Percentiles rank a stretch among this genome's conserved stretches.
Conservation (phyloP, 2,329 filamentous ascomycete species). For the Fusarium robinianum region DNA sequence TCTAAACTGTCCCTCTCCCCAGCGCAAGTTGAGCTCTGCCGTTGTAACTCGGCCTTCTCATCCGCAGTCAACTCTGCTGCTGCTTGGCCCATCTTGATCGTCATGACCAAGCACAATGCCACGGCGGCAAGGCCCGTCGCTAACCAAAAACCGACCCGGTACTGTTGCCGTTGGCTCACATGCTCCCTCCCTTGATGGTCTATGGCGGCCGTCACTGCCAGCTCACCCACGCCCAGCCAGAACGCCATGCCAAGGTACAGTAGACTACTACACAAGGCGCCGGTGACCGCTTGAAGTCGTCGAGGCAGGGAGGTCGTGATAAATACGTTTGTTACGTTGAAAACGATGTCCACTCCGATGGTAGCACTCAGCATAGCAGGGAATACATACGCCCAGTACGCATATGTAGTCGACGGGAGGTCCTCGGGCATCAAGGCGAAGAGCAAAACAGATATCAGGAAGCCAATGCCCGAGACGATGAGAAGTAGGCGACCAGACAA, state of each 20-base stretch:
- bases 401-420: conserved; percentile 36
- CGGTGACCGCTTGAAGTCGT: conserved; percentile 70
- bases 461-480: conserved; percentile 63
- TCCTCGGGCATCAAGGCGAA: conserved; percentile 66
- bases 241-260: conserved; percentile 75
- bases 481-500: conserved; percentile 67
- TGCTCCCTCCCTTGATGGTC: conserved; percentile 25
- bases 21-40: neutral
- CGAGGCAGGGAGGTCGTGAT: conserved; percentile 72
- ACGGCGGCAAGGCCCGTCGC: conserved; percentile 59
- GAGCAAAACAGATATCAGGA: conserved; percentile 60
- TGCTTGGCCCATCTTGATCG: conserved; percentile 59
- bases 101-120: conserved; percentile 59
- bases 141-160: conserved; percentile 69
- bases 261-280: conserved; percentile 71
- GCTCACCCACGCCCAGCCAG: conserved; percentile 70
- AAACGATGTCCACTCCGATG: conserved; percentile 74
- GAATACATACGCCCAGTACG: conserved; percentile 75
- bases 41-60: conserved; percentile 49
- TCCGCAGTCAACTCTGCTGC: conserved; percentile 61
- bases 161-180: conserved; percentile 55
- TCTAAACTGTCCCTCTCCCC: too few species aligned
- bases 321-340: conserved; percentile 77
- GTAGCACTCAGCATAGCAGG: conserved; percentile 70
- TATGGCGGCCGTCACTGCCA: conserved; percentile 58